Percentiles rank a stretch among this genome's conserved stretches.
Conservation (phyloP, 371 early-diverging fungal species). For the Lichtheimia corymbifera region DNA sequence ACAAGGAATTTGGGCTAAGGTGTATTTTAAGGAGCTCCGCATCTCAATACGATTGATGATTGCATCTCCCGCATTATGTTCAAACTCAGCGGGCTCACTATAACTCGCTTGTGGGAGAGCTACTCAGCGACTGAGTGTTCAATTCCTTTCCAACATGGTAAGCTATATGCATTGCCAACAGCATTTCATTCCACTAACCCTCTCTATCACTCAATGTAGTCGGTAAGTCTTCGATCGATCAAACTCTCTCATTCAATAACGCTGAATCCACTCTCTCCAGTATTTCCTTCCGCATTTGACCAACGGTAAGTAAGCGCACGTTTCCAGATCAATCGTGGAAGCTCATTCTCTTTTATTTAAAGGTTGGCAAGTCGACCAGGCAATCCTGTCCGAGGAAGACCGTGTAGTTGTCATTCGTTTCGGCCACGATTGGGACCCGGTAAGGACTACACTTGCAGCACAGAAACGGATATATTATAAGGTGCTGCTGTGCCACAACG, state of each 20-base stretch:
- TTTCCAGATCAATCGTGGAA: conserved; percentile 5
- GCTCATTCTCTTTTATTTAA: not conserved
- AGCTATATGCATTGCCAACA: too few species aligned
- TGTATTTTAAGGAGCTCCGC: too few species aligned
- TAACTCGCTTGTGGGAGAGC: too few species aligned
- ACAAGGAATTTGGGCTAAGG: too few species aligned
- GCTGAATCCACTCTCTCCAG: conserved; percentile 13
- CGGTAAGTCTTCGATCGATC: conserved; percentile 3
- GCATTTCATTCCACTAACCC: too few species aligned
- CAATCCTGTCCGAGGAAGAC: conserved; percentile 97
- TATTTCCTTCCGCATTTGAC: conserved; percentile 84
- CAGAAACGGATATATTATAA: too few species aligned
- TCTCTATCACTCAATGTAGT: not conserved
- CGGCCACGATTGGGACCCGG: conserved; percentile 95
- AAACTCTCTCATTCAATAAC: not conserved
- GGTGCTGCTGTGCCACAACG: too few species aligned
- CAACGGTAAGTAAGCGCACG: conserved; percentile 44
- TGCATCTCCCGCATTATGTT: too few species aligned
- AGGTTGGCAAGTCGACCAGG: conserved; percentile 99
- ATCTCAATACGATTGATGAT: too few species aligned
- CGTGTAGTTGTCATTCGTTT: conserved; percentile 96
- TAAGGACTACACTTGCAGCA: not conserved
- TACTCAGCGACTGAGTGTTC: too few species aligned
- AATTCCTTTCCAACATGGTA: too few species aligned
- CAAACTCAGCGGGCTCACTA: too few species aligned